A percentile compares a stretch with the other conserved stretches of the same genome.
Conservation (phyloP, 306 rosid species). For the Casuarina cunninghamiana region DNA sequence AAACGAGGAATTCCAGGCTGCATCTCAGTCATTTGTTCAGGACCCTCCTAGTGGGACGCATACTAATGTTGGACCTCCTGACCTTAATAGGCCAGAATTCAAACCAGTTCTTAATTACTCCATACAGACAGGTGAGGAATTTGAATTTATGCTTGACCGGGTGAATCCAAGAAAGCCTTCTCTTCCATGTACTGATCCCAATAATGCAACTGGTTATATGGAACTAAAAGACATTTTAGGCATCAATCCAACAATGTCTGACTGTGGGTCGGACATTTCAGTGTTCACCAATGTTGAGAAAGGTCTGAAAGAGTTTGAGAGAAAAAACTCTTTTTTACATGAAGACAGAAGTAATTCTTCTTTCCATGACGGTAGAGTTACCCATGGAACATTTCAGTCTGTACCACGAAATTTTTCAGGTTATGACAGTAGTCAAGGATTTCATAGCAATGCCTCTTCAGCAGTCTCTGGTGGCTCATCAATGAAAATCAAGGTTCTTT, state of each 20-base stretch:
- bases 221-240: constrained; percentile 69
- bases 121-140: constrained; percentile 89
- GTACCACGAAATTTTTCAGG: constrained; percentile 44
- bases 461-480: constrained; percentile 55
- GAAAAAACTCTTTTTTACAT: constrained; percentile 38
- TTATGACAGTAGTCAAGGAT: constrained; percentile 49
- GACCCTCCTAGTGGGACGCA: constrained; percentile 44
- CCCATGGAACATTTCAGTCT: constrained; percentile 53
- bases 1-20: constrained; percentile 48
- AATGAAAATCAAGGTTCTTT: constrained; percentile 63
- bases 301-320: constrained; percentile 50
- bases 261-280: constrained; percentile 67
- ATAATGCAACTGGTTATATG: constrained; percentile 45
- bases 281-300: constrained; percentile 50
- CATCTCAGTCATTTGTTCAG: constrained; percentile 44
- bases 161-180: constrained; percentile 65
- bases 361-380: constrained; percentile 46
- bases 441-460: constrained; percentile 54
- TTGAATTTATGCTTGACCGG: constrained; percentile 83
- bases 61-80: constrained; percentile 39
- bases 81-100: constrained; percentile 45
- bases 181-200: constrained; percentile 57
- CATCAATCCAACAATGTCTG: constrained; percentile 60
- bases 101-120: constrained; percentile 79
- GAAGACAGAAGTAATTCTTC: constrained; percentile 49